These are phyloP conservation scores for Phialophora expanda DNA, from an alignment of 2,329 filamentous ascomycete genomes.

Conservation along the genomic window DNA sequence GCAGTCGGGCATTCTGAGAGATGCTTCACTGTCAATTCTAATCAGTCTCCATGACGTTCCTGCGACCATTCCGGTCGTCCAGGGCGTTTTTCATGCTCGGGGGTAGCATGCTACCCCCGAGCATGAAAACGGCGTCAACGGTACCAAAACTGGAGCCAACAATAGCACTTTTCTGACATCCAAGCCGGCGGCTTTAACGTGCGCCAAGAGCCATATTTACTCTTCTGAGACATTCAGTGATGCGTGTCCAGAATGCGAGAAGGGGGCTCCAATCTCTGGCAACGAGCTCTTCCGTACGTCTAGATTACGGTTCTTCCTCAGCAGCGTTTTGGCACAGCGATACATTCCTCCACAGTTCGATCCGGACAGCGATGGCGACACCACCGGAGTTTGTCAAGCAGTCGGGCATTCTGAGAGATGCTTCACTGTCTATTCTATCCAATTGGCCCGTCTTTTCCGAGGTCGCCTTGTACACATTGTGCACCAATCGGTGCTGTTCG, in stretches of 20 bases:
- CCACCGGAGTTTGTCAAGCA: no score
- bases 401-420: no score
- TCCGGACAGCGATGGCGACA: not conserved
- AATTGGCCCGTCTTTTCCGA: conserved; percentile 7
- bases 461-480: not conserved
- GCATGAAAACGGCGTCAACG: conserved; percentile 34
- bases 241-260: conserved; percentile 37
- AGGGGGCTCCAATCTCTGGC: conserved; percentile 14
- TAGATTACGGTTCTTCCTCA: conserved; percentile 1
- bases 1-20: no score
- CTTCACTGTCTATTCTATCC: no score
- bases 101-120: conserved; percentile 29
- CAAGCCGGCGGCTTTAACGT: conserved; percentile 57
- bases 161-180: conserved; percentile 46
- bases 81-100: no score
- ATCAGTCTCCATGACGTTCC: no score
- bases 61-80: no score
- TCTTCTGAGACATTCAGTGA: conserved; percentile 31
- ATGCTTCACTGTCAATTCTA: no score
- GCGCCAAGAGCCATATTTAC: conserved; percentile 30
- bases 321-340: conserved; percentile 3
- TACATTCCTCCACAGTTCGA: conserved; percentile 1
- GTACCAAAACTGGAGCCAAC: conserved; percentile 17
- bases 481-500: not conserved
- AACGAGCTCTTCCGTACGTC: conserved; percentile 18